Evolutionary conservation across 2,329 filamentous ascomycete genomes (phyloP).

Genomic region (Claviceps capensis): DNA sequence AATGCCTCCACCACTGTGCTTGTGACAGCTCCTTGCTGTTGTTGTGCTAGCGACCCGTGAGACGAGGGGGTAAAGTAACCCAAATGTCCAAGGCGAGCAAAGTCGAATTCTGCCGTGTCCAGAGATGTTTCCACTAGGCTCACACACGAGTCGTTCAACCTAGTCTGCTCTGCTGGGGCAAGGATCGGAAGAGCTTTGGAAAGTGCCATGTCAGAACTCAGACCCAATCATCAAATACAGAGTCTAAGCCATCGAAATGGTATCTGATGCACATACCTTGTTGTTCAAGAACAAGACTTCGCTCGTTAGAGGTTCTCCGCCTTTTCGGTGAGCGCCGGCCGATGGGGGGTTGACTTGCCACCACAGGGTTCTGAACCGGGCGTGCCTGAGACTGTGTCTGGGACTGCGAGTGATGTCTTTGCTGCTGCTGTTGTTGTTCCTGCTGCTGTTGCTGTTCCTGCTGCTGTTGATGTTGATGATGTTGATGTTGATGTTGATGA

Average conservation of each 20-base stretch:
- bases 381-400: not conserved
- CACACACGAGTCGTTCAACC: slow-evolving; percentile 14
- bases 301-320: slow-evolving; percentile 21
- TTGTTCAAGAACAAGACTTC: slow-evolving; percentile 20
- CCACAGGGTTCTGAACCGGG: slow-evolving; percentile 1
- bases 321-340: slow-evolving; percentile 23
- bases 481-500: not conserved
- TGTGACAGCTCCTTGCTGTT: slow-evolving; percentile 12
- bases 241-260: not conserved
- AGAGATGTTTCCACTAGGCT: slow-evolving; percentile 17
- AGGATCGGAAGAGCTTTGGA: slow-evolving; percentile 13
- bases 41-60: slow-evolving; percentile 17
- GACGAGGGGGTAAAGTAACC: slow-evolving; percentile 15
- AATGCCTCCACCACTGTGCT: slow-evolving; percentile 7
- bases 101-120: slow-evolving; percentile 21
- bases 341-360: slow-evolving; percentile 5
- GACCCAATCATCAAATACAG: not conserved
- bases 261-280: slow-evolving; percentile 17
- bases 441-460: not conserved
- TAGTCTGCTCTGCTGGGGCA: slow-evolving; percentile 12
- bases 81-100: slow-evolving; percentile 20
- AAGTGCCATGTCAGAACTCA: slow-evolving; percentile 1
- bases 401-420: slow-evolving; percentile 6
- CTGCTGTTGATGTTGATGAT: not conserved
- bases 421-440: slow-evolving; percentile 4